These are phyloP conservation scores for Diphasiastrum complanatum DNA, from an alignment of 83 land plant species.

Conservation along the genomic window DNA sequence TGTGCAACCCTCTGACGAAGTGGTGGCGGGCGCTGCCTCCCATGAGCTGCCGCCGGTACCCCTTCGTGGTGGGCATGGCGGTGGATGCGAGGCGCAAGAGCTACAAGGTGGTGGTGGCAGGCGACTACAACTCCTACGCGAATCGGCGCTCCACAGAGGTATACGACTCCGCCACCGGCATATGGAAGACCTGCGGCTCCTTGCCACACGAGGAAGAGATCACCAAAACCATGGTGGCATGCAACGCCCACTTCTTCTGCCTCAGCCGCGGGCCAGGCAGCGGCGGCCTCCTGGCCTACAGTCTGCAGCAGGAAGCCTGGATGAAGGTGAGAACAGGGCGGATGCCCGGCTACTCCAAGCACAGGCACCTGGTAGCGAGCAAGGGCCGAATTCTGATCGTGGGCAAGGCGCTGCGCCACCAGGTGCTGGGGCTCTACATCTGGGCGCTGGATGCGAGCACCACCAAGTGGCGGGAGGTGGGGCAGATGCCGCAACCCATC, in stretches of 20 bases:
- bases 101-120: constrained; percentile 27
- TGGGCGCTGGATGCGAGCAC: constrained; percentile 26
- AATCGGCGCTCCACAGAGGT: constrained; percentile 17
- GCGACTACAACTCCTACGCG: constrained; percentile 1
- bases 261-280: constrained; percentile 29
- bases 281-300: constrained; percentile 27
- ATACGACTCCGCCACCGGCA: constrained; percentile 17
- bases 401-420: constrained; percentile 26
- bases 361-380: constrained; percentile 27
- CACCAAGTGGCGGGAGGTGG: constrained; percentile 29
- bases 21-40: constrained; percentile 29
- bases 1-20: constrained; percentile 30
- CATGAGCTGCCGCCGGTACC: constrained; percentile 20
- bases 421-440: constrained; percentile 20
- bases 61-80: constrained; percentile 21
- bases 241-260: constrained; percentile 29
- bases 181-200: constrained; percentile 18
- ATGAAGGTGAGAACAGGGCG: constrained; percentile 27
- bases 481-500: constrained; percentile 28
- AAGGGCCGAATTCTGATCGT: constrained; percentile 25
- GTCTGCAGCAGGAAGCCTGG: constrained; percentile 24
- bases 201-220: constrained; percentile 28
- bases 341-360: constrained; percentile 30
- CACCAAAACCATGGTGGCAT: constrained; percentile 22
- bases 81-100: constrained; percentile 7